phyloP scores from a whole-genome alignment of 1,284 basidiomycete genomes.

The Xerocomus minutiporus region DNA sequence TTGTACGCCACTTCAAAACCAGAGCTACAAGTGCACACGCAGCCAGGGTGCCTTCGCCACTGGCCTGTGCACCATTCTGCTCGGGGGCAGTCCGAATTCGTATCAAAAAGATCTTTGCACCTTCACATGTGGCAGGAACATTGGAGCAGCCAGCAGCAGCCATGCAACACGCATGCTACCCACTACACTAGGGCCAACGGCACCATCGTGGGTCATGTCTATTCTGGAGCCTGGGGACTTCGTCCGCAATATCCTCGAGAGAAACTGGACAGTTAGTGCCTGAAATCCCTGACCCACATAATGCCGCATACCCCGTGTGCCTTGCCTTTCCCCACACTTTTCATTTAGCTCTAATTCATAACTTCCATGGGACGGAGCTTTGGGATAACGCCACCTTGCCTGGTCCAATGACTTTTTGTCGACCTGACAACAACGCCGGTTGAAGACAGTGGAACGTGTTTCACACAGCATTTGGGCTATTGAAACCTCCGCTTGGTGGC shows the following conservation, averaged over 20 bases:
- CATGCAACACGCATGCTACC: too few species aligned
- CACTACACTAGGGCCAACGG: too few species aligned
- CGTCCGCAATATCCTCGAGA: conserved; percentile 4
- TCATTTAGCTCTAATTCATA: conserved; percentile 2
- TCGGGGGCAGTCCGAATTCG: not conserved
- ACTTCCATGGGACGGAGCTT: not conserved
- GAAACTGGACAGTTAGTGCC: not conserved
- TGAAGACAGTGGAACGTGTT: conserved; percentile 1
- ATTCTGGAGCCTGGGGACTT: not conserved
- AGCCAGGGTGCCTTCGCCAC: conserved; percentile 20
- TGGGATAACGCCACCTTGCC: conserved; percentile 1
- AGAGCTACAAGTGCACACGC: not conserved
- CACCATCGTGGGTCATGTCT: conserved; percentile 6
- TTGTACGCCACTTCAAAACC: not conserved
- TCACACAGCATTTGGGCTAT: conserved; percentile 5
- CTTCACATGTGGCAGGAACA: not conserved
- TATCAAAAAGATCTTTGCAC: not conserved
- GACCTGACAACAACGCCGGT: conserved; percentile 6
- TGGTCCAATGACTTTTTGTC: not conserved
- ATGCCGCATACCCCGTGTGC: not conserved
- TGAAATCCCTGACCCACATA: not conserved
- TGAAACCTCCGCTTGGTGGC: not conserved
- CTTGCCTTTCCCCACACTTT: conserved; percentile 11
- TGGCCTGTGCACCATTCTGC: not conserved
- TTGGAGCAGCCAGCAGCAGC: not conserved